These are phyloP conservation scores for Arxiozyma telluris DNA, from an alignment of 1,139 yeast genomes.

Conservation along the genomic window DNA sequence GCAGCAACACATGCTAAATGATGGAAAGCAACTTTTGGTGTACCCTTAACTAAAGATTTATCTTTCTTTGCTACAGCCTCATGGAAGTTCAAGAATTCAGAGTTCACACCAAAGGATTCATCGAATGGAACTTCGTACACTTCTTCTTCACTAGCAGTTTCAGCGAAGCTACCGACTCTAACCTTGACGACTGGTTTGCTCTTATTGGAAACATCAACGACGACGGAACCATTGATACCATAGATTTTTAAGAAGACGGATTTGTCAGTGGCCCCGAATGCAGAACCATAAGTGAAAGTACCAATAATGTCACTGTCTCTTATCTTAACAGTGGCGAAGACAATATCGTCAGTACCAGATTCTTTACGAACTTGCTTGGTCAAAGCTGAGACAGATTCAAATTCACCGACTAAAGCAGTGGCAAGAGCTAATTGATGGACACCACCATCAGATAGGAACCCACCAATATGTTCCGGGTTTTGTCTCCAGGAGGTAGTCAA, in stretches of 20 bases:
- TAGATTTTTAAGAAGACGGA: slow-evolving; percentile 55
- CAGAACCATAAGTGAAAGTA: slow-evolving; percentile 80
- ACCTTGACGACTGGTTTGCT: slow-evolving; percentile 41
- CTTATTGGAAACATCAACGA: slow-evolving; percentile 49
- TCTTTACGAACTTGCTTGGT: slow-evolving; percentile 66
- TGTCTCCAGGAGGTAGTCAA: slow-evolving; percentile 74
- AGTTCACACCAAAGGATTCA: slow-evolving; percentile 50
- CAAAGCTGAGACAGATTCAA: slow-evolving; percentile 58
- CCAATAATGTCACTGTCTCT: slow-evolving; percentile 62
- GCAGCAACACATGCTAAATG: slow-evolving; percentile 87
- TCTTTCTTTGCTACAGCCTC: slow-evolving; percentile 60
- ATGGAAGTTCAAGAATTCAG: slow-evolving; percentile 67
- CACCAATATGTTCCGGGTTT: slow-evolving; percentile 85
- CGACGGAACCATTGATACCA: slow-evolving; percentile 70
- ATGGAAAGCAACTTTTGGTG: slow-evolving; percentile 76
- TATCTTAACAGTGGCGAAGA: slow-evolving; percentile 59
- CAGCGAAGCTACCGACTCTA: slow-evolving; percentile 39
- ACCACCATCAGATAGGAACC: slow-evolving; percentile 87
- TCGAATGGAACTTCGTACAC: slow-evolving; percentile 40
- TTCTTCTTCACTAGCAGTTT: slow-evolving; percentile 37
- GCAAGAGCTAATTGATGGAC: slow-evolving; percentile 86
- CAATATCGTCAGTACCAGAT: slow-evolving; percentile 74
- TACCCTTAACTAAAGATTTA: slow-evolving; percentile 46
- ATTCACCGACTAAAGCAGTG: slow-evolving; percentile 72
- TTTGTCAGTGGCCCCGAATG: slow-evolving; percentile 80